Conservation (phyloP, 2,329 filamentous ascomycete species). For the Claviceps capensis region DNA sequence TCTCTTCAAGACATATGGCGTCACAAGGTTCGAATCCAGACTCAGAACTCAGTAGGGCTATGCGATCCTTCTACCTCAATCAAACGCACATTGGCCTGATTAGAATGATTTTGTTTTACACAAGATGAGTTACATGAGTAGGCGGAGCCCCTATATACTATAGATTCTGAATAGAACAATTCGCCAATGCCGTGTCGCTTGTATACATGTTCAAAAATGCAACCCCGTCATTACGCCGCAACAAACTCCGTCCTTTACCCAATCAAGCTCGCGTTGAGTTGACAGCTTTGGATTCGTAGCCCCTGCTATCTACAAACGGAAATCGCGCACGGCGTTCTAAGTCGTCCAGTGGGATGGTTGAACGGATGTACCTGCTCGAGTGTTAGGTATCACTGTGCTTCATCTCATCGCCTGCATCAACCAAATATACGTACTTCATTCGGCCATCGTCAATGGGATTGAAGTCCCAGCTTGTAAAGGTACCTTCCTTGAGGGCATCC, state of each 20-base stretch:
- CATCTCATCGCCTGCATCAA: neutral
- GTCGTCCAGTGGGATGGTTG: constrained; percentile 66
- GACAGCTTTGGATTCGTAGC: constrained; percentile 30
- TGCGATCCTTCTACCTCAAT: neutral
- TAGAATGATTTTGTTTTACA: too few species aligned
- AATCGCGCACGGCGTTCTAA: constrained; percentile 64
- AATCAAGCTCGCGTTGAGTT: constrained; percentile 19
- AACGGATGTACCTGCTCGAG: constrained; percentile 64
- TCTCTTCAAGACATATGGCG: neutral
- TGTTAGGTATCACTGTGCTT: neutral
- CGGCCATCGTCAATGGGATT: constrained; percentile 58
- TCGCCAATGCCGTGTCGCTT: neutral
- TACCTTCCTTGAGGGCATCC: constrained; percentile 62
- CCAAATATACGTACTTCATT: constrained; percentile 38
- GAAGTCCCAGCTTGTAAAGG: constrained; percentile 75
- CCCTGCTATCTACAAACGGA: constrained; percentile 47
- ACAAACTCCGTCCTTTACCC: neutral
- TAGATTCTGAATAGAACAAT: neutral
- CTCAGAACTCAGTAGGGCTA: neutral
- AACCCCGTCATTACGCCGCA: neutral
- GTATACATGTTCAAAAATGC: neutral
- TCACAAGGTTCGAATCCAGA: neutral
- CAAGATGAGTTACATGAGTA: too few species aligned
- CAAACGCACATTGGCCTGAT: too few species aligned
- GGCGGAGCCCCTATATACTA: too few species aligned